Conservation (phyloP, 1,284 basidiomycete species). For the Malassezia furfur region DNA sequence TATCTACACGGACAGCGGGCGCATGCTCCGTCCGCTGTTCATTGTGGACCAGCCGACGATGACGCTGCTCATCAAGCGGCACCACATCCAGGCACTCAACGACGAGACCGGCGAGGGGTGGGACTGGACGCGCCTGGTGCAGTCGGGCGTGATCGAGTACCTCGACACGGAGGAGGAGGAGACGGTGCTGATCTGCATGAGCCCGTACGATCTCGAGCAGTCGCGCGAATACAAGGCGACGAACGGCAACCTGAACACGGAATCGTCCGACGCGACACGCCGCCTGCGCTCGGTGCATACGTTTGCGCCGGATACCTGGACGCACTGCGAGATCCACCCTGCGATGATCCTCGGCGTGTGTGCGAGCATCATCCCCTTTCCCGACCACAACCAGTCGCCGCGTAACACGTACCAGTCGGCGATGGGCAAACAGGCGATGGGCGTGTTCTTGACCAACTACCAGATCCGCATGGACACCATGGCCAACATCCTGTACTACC, state of each 20-base stretch:
- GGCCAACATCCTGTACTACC: conserved; percentile 90
- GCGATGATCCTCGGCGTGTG: conserved; percentile 98
- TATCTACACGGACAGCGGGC: conserved; percentile 90
- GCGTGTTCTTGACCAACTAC: conserved; percentile 94
- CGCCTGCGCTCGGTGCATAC: conserved; percentile 56
- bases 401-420: conserved; percentile 88
- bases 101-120: conserved; percentile 49
- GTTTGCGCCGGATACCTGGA: conserved; percentile 59
- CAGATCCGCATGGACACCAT: conserved; percentile 61
- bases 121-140: conserved; percentile 77
- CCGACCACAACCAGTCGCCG: conserved; percentile 98
- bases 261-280: conserved; percentile 70
- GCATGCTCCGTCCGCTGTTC: conserved; percentile 90
- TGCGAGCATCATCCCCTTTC: conserved; percentile 97
- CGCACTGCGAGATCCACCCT: conserved; percentile 98
- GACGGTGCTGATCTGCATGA: conserved; percentile 99
- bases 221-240: conserved; percentile 51
- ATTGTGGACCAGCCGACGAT: conserved; percentile 75
- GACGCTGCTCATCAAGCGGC: conserved; percentile 67
- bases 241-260: conserved; percentile 55
- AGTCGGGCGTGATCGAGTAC: conserved; percentile 81
- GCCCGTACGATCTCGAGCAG: conserved; percentile 82
- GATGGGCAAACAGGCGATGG: conserved; percentile 99
- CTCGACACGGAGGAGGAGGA: conserved; percentile 98
- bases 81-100: conserved; percentile 67